Evolutionary conservation across 495 filamentous ascomycete species (phyloP), one percentile per base, ranked within the genome.

Genomic region (Penicillium simplicissimum): DNA sequence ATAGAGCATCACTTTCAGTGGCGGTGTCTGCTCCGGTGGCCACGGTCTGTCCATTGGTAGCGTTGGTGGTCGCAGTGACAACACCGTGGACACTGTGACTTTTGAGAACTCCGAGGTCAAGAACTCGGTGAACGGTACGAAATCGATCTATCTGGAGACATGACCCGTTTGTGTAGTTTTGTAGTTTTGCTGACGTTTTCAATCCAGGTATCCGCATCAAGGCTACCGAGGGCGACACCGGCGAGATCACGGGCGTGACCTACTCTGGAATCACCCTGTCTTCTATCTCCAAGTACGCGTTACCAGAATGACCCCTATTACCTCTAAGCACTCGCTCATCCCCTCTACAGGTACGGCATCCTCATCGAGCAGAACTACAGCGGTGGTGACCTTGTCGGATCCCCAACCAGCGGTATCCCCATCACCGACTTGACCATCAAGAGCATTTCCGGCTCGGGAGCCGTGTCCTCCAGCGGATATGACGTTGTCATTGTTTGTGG

Each of bases 321-420:
- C 1, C 8, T 11, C 3, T 1, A 4, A 19, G 3, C 0, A 33
- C 8, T 17, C 33, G 8, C n/a, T n/a, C 17, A 38, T 42, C 1
- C 13, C 52, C 9, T 36, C 62, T 31, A 4, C 42, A 72, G 68
- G 3, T 86, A 87, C 66, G 86, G 85, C 38, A 84, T 89, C 53
- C 71, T 86, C 38, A 83, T 89, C 55, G 75, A 88, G 72, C 86
- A 89, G 69, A 83, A 87, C 68, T 89, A 88, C 57, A 71, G 82
- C 67, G 82, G 83, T 52, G 84, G 84, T 17, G 71, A 70, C 59
- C 81, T 78, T 8, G 79, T 79, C 17, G 84, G 84, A 15, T 79
- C 62, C 13, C 79, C 85, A 4, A 87, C 85, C 0, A 78, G 65
- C 48, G 85, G 86, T 28, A 82, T 88, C 36, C 79, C 81, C 1